Evolutionary conservation across 1,139 yeast species (phyloP).

Genomic region (Debaryomyces fabryi): DNA sequence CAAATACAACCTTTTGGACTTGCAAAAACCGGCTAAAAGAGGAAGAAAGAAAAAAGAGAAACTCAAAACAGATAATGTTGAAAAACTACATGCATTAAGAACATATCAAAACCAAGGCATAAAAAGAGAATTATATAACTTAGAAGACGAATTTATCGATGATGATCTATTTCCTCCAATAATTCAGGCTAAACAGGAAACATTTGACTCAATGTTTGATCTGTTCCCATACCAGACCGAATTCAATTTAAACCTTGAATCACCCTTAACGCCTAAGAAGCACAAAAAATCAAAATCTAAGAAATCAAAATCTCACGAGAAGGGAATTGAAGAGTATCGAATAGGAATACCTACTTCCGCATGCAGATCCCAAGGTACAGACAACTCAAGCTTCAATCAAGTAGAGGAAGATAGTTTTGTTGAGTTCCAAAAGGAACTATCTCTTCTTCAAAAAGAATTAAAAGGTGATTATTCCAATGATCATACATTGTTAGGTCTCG

Average conservation of each 20-base stretch:
- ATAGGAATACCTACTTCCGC: constrained; percentile 1
- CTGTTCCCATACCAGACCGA: constrained; percentile 8
- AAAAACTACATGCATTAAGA: background rate
- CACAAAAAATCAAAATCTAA: constrained; percentile 8
- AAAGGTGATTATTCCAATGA: constrained; percentile 10
- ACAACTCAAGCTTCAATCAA: constrained; percentile 9
- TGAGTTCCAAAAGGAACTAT: constrained; percentile 17
- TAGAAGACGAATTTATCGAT: constrained; percentile 7
- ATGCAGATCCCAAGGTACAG: constrained; percentile 1
- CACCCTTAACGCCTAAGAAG: constrained; percentile 4
- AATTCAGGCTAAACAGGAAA: constrained; percentile 4
- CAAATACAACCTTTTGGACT: constrained; percentile 2
- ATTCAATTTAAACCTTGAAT: constrained; percentile 6
- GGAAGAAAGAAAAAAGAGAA: constrained; percentile 11
- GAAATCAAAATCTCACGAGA: constrained; percentile 5
- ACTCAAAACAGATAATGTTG: background rate
- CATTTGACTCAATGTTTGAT: constrained; percentile 7
- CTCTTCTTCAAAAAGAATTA: constrained; percentile 12
- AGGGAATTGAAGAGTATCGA: background rate
- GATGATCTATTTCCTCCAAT: constrained; percentile 4
- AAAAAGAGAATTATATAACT: constrained; percentile 4
- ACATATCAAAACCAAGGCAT: constrained; percentile 2
- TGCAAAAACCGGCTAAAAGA: constrained; percentile 8
- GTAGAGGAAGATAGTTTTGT: constrained; percentile 15
- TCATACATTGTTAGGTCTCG: constrained; percentile 7